phyloP scores from a whole-genome alignment of 768 basidiomycete species.

The Collybia sordida region DNA sequence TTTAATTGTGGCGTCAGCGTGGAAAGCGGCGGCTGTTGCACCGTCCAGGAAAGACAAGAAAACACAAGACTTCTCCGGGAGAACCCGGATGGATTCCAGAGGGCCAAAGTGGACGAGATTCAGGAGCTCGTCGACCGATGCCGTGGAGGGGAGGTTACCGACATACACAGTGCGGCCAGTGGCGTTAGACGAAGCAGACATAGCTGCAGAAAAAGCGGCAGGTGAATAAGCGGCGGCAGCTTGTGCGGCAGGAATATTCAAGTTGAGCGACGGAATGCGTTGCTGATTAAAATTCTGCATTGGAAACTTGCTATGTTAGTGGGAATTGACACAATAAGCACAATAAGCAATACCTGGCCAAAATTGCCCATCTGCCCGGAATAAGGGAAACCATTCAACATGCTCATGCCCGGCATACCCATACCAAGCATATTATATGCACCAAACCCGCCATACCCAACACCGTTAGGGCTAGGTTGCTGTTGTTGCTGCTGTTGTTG shows the following conservation, averaged over 20 bases:
- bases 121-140: conserved; percentile 96
- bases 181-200: conserved; percentile 63
- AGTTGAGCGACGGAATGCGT: conserved; percentile 63
- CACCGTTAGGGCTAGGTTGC: conserved; percentile 43
- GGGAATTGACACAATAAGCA: conserved; percentile 1
- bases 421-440: conserved; percentile 80
- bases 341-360: conserved; percentile 47
- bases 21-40: conserved; percentile 91
- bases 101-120: conserved; percentile 98
- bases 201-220: conserved; percentile 71
- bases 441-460: conserved; percentile 56
- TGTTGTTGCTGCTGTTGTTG: conserved; percentile 47
- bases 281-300: conserved; percentile 50
- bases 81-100: conserved; percentile 89
- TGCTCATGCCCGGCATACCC: conserved; percentile 73
- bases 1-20: conserved; percentile 94
- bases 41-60: conserved; percentile 98
- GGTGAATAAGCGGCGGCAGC: conserved; percentile 68
- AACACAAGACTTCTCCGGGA: conserved; percentile 96
- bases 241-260: conserved; percentile 70
- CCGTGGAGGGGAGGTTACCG: conserved; percentile 92
- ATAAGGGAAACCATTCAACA: conserved; percentile 75
- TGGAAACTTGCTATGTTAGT: conserved; percentile 17
- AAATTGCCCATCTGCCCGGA: conserved; percentile 69
- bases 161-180: conserved; percentile 94